Evolutionary conservation across 495 filamentous ascomycete species (phyloP), one percentile per base, ranked within the genome.

Genomic region (Penicillium atrosanguineum): DNA sequence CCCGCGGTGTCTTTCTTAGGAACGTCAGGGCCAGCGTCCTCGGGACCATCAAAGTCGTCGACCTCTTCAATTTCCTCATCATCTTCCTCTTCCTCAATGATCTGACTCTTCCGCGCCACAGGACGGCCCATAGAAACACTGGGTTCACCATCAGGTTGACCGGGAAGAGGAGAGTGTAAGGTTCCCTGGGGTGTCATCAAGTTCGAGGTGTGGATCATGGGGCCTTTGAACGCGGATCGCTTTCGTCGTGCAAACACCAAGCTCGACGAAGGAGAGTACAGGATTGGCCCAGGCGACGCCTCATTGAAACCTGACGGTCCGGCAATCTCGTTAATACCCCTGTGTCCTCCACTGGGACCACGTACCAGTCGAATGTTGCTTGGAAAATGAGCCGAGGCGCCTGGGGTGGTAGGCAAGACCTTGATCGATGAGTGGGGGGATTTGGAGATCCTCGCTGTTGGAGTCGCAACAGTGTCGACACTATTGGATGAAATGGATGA

Each of bases 221-320:
- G 94, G 0, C 94, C 95, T 65, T 95, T 94, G 70, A 97, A 96
- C 1, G 92, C 70, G 38, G 85, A 91, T 54, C 87, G 80, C 70
- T 97, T 97, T 49, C 94, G 77, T 62, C 92, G 93, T 6, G 94
- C 92, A 69, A 96, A 97, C 12, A 95, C 76, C 20, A 97, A 79
- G 25, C 87, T 88, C 64, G 79, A 73, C 14, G 65, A 84, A 59
- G 57, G 82, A 58, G 74, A 80, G 63, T 72, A 77, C 38, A 69
- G 67, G 59, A 72, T 48, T 15, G 74, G 69, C 16, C 64, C 55
- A 41, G 72, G 69, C 8, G 60, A 70, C 16, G 67, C 66, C 48
- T 76, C 74, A 48, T 75, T 69, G 55, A 76, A 71, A 39, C 60
- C 42, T 6, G 70, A 66, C 19, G 54, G 64, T n/a, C 56, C 65